Evolutionary conservation across 1,139 yeast species (phyloP).

Genomic region (Pneumocystis canis): DNA sequence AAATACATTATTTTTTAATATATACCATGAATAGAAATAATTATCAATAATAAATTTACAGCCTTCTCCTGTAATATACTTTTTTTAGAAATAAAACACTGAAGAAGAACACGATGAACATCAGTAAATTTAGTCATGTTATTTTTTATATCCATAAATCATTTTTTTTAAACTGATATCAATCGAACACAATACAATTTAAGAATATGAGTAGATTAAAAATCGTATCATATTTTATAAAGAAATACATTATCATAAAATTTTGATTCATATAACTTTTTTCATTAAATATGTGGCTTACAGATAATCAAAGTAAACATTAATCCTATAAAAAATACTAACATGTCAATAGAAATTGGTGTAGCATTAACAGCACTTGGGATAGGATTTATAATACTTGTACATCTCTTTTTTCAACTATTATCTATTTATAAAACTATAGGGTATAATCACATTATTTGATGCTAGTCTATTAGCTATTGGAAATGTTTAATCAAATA

Average conservation of each 20-base stretch:
- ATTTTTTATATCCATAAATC: background rate
- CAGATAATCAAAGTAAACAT: conserved; percentile 10
- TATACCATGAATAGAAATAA: background rate
- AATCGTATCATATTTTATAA: background rate
- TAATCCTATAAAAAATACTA: background rate
- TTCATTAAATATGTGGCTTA: conserved; percentile 8
- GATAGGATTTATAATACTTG: conserved; percentile 42
- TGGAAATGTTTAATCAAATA: conserved; percentile 43
- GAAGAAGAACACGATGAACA: background rate
- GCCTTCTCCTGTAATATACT: background rate
- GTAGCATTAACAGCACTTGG: conserved; percentile 11
- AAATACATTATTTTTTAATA: background rate
- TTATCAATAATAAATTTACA: background rate
- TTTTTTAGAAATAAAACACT: background rate
- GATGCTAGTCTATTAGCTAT: conserved; percentile 81
- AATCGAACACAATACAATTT: background rate
- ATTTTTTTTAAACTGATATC: background rate
- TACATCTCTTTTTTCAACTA: background rate
- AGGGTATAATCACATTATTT: conserved; percentile 69
- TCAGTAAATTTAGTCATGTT: background rate
- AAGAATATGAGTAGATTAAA: background rate
- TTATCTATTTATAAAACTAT: background rate
- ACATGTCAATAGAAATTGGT: conserved; percentile 8
- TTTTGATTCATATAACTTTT: background rate
- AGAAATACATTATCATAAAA: background rate